Percentiles rank a stretch among this genome's conserved stretches.
phyloP scores from a whole-genome alignment of 768 basidiomycete species.

The Xanthoconium purpureum region DNA sequence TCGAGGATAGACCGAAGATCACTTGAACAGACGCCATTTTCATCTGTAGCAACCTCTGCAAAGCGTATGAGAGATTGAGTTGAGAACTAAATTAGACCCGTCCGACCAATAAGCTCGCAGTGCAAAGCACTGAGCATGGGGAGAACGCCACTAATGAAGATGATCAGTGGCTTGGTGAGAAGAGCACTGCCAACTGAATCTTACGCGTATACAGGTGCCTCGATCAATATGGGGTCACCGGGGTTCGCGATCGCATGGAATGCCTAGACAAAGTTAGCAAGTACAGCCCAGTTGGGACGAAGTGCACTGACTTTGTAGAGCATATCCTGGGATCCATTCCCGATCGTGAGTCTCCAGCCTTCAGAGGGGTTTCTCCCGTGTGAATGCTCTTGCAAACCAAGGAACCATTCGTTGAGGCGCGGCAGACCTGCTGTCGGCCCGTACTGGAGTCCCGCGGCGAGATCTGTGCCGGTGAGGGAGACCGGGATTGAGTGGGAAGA shows the following conservation, averaged over 20 bases:
- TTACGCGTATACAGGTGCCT: slow-evolving; percentile 77
- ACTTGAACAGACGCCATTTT: slow-evolving; percentile 59
- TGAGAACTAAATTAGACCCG: neutral
- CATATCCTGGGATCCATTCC: slow-evolving; percentile 85
- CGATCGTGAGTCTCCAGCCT: slow-evolving; percentile 77
- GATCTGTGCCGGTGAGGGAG: slow-evolving; percentile 53
- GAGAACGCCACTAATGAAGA: slow-evolving; percentile 53
- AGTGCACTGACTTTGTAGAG: slow-evolving; percentile 66
- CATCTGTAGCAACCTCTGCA: slow-evolving; percentile 76
- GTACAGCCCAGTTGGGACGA: neutral
- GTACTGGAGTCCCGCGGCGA: slow-evolving; percentile 74
- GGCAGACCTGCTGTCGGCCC: slow-evolving; percentile 67
- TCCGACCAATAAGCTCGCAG: slow-evolving; percentile 58
- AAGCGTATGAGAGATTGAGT: slow-evolving; percentile 4
- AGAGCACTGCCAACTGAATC: slow-evolving; percentile 24
- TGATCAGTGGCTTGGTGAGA: slow-evolving; percentile 10
- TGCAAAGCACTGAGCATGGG: slow-evolving; percentile 57
- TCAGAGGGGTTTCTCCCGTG: slow-evolving; percentile 62
- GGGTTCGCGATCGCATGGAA: slow-evolving; percentile 68
- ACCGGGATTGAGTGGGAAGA: slow-evolving; percentile 46
- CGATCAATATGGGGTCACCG: slow-evolving; percentile 79
- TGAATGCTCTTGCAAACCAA: slow-evolving; percentile 62
- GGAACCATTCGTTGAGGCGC: slow-evolving; percentile 64
- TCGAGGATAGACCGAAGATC: slow-evolving; percentile 64
- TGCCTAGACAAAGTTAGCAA: slow-evolving; percentile 44